Conservation (phyloP, 768 basidiomycete species). For the Saitozyma sp. region DNA sequence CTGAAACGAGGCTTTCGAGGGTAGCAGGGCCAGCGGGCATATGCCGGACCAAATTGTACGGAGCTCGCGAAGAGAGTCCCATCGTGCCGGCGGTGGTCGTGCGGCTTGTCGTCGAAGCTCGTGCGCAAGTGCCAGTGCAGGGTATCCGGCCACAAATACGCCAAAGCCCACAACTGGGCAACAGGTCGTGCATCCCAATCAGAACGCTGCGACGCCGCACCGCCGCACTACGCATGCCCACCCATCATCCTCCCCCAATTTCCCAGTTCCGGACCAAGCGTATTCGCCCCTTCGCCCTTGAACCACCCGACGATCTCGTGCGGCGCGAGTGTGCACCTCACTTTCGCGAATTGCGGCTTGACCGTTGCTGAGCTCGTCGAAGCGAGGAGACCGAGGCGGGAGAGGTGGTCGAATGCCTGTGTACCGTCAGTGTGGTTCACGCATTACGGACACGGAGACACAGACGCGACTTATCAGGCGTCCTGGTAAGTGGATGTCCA, state of each 20-base stretch:
- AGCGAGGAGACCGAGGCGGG: slow-evolving; percentile 62
- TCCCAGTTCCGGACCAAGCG: slow-evolving; percentile 44
- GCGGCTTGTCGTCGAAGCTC: too few relatives aligned
- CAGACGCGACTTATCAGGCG: slow-evolving; percentile 17
- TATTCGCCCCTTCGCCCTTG: slow-evolving; percentile 44
- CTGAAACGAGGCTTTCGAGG: too few relatives aligned
- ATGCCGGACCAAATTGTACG: too few relatives aligned
- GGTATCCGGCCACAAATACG: too few relatives aligned
- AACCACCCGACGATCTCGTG: slow-evolving; percentile 60
- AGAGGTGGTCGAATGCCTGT: slow-evolving; percentile 76
- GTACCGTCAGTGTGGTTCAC: not conserved
- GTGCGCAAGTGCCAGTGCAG: too few relatives aligned
- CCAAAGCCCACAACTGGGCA: too few relatives aligned
- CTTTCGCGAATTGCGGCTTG: slow-evolving; percentile 71
- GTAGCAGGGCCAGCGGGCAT: too few relatives aligned
- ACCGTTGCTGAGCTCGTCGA: slow-evolving; percentile 54
- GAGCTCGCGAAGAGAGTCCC: not conserved
- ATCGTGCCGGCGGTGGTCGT: not conserved
- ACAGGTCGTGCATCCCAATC: too few relatives aligned
- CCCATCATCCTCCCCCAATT: slow-evolving; percentile 51
- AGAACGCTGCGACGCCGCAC: not conserved
- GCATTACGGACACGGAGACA: not conserved
- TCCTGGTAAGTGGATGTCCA: slow-evolving; percentile 66
- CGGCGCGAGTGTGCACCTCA: slow-evolving; percentile 66
- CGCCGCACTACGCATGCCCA: slow-evolving; percentile 35